Percentiles rank a stretch among this genome's conserved stretches.
These are phyloP conservation scores for Trebouxia sp. DNA, from an alignment of 139 green algal species.

Conservation along the genomic window DNA sequence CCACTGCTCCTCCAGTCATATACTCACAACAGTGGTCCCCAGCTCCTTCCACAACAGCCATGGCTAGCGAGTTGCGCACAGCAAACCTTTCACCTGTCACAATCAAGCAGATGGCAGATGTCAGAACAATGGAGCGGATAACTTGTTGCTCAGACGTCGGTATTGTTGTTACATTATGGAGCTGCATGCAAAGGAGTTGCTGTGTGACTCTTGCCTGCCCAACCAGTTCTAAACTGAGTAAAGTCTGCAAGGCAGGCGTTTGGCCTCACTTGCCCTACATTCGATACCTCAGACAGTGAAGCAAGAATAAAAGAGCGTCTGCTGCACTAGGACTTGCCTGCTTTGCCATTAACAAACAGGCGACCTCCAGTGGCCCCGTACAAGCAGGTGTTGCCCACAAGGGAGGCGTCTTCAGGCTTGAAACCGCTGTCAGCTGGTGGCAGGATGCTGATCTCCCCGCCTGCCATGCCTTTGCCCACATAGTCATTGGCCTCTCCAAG, in stretches of 20 bases:
- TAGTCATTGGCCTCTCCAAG: constrained; percentile 99
- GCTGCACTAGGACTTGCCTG: constrained; percentile 62
- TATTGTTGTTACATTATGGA: too few species aligned
- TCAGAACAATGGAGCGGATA: not conserved
- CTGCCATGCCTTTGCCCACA: constrained; percentile 98
- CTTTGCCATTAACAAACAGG: constrained; percentile 92
- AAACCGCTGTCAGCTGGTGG: constrained; percentile 70
- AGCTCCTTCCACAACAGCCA: constrained; percentile 94
- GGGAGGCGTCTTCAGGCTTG: constrained; percentile 60
- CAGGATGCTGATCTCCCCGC: constrained; percentile 91
- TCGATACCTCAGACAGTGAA: not conserved
- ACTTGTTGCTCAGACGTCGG: too few species aligned
- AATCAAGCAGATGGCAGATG: not conserved
- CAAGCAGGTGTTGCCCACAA: constrained; percentile 98
- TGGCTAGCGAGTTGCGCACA: constrained; percentile 91
- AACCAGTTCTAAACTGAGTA: too few species aligned
- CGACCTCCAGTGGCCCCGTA: constrained; percentile 96
- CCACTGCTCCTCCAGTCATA: constrained; percentile 84
- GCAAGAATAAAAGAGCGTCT: not conserved
- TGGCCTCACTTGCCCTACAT: not conserved
- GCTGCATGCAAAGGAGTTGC: too few species aligned
- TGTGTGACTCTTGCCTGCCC: too few species aligned
- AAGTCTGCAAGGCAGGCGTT: too few species aligned
- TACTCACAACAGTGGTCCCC: constrained; percentile 99
- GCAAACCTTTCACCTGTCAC: constrained; percentile 77